Evolutionary conservation across 73 alveolate species (phyloP).

Genomic region (Tetrahymena elliotti): DNA sequence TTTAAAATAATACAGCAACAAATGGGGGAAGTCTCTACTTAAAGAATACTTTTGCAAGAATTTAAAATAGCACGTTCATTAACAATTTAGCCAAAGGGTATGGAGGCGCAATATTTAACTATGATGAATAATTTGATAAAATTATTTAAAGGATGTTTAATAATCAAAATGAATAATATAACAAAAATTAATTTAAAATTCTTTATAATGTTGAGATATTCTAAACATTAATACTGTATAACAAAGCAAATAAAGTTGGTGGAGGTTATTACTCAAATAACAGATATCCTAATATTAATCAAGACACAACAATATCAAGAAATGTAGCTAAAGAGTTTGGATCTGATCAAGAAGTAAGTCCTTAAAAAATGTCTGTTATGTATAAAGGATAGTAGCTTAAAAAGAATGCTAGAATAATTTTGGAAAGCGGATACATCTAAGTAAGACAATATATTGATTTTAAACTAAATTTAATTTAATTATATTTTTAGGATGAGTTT

Average conservation of each 20-base stretch:
- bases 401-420: neutral
- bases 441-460: neutral
- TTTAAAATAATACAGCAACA: neutral
- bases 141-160: neutral
- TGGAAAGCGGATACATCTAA: neutral
- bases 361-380: neutral
- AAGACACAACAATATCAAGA: neutral
- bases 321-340: neutral
- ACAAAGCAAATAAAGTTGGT: neutral
- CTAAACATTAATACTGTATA: neutral
- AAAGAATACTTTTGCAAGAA: neutral
- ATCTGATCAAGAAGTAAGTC: neutral
- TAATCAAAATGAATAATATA: neutral
- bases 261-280: neutral
- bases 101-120: neutral
- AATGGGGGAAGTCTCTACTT: neutral
- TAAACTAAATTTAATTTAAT: neutral
- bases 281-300: neutral
- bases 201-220: neutral
- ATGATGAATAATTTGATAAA: neutral
- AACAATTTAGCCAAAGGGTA: neutral
- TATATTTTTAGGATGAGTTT: neutral
- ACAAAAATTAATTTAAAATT: neutral
- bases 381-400: neutral
- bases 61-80: neutral